phyloP scores from a whole-genome alignment of 768 basidiomycete genomes.

The Termitomyces sp. region DNA sequence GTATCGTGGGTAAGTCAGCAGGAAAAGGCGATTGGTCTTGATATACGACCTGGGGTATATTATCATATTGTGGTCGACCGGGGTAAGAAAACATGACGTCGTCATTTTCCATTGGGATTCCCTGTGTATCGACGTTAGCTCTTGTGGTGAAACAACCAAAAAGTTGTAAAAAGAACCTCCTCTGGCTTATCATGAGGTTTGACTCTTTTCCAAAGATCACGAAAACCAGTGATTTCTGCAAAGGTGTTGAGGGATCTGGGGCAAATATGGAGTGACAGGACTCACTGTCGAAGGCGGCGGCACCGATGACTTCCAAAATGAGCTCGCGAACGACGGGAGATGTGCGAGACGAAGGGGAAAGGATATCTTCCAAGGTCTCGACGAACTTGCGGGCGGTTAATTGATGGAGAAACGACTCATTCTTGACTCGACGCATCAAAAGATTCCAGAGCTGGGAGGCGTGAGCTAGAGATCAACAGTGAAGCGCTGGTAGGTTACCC shows the following conservation, averaged over 20 bases:
- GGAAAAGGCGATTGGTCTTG: slow-evolving; percentile 29
- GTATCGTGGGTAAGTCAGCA: slow-evolving; percentile 19
- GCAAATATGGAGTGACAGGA: slow-evolving; percentile 1
- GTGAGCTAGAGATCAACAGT: not conserved
- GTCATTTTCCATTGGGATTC: slow-evolving; percentile 65
- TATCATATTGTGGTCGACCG: not conserved
- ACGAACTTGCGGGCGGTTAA: slow-evolving; percentile 73
- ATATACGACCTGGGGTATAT: slow-evolving; percentile 31
- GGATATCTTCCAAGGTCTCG: slow-evolving; percentile 71
- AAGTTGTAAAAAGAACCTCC: slow-evolving; percentile 34
- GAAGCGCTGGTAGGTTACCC: slow-evolving; percentile 38
- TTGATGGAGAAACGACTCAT: slow-evolving; percentile 65
- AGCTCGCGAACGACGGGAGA: slow-evolving; percentile 80
- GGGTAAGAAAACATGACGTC: slow-evolving; percentile 74
- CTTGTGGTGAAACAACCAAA: not conserved
- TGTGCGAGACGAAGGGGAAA: slow-evolving; percentile 51
- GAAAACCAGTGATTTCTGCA: slow-evolving; percentile 43
- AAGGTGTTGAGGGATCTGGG: not conserved
- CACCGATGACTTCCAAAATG: slow-evolving; percentile 75
- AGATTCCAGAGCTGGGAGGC: slow-evolving; percentile 77
- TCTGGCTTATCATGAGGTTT: slow-evolving; percentile 81
- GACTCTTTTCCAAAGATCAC: slow-evolving; percentile 73
- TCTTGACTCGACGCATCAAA: slow-evolving; percentile 73
- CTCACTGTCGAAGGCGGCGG: slow-evolving; percentile 57
- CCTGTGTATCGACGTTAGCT: slow-evolving; percentile 29